These are phyloP conservation scores for Cercospora zeae-maydis DNA, from an alignment of 2,329 filamentous ascomycete species.

Conservation along the genomic window DNA sequence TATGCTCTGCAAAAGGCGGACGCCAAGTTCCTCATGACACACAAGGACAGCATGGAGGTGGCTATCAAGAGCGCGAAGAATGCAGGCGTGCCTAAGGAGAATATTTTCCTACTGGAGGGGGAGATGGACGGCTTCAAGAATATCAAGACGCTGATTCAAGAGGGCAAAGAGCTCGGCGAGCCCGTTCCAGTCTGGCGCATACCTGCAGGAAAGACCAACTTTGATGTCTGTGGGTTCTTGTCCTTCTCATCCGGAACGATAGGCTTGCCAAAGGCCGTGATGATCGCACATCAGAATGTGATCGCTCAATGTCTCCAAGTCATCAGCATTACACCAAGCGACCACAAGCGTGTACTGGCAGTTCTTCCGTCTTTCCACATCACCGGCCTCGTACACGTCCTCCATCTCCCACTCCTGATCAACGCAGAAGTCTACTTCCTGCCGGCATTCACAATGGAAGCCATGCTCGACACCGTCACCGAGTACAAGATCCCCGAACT, in stretches of 20 bases:
- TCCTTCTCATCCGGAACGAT: slow-evolving; percentile 41
- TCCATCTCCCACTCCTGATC: slow-evolving; percentile 60
- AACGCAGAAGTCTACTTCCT: slow-evolving; percentile 67
- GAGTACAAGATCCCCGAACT: slow-evolving; percentile 55
- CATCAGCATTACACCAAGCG: slow-evolving; percentile 49
- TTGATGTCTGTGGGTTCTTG: slow-evolving; percentile 54
- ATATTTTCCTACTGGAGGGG: slow-evolving; percentile 57
- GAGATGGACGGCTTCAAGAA: slow-evolving; percentile 49
- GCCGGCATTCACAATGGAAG: slow-evolving; percentile 59
- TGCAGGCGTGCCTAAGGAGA: slow-evolving; percentile 52
- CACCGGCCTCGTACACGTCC: slow-evolving; percentile 59
- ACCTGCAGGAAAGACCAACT: slow-evolving; percentile 53
- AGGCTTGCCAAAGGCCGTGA: slow-evolving; percentile 35
- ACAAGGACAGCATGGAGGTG: slow-evolving; percentile 53
- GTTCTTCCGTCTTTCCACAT: slow-evolving; percentile 62
- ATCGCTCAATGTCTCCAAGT: slow-evolving; percentile 62
- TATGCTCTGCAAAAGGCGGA: slow-evolving; percentile 59
- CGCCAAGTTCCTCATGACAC: slow-evolving; percentile 57
- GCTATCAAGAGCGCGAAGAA: slow-evolving; percentile 53
- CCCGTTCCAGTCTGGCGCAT: slow-evolving; percentile 52
- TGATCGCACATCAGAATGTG: slow-evolving; percentile 54
- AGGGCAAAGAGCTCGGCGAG: slow-evolving; percentile 40
- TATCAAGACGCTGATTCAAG: slow-evolving; percentile 45
- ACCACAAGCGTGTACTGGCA: slow-evolving; percentile 52
- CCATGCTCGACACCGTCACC: slow-evolving; percentile 53